Evolutionary conservation across 257 asterid species (phyloP).

Genomic region (Fraxinus pennsylvanica): DNA sequence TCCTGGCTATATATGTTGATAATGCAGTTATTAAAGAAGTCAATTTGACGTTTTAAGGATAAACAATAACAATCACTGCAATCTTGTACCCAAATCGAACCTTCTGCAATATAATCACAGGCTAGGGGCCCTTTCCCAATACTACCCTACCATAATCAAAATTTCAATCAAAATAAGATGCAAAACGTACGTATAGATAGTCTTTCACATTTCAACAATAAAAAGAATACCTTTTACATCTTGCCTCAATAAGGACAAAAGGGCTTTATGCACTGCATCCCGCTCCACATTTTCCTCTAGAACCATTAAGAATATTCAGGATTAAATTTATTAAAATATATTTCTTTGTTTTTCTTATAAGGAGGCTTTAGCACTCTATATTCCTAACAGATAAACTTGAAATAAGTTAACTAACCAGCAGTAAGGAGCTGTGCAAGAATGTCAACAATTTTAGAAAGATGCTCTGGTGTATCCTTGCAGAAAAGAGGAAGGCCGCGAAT

Average conservation of each 20-base stretch:
- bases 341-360: conserved; percentile 4
- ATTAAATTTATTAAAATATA: conserved; percentile 13
- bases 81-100: neutral
- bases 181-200: conserved; percentile 10
- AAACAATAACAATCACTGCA: neutral
- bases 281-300: conserved; percentile 96
- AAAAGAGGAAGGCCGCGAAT: conserved; percentile 95
- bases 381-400: conserved; percentile 13
- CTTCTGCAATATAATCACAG: neutral
- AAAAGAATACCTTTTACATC: conserved; percentile 69
- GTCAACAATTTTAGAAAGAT: conserved; percentile 89
- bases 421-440: conserved; percentile 95
- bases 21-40: conserved; percentile 7
- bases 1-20: neutral
- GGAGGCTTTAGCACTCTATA: neutral
- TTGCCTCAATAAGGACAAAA: conserved; percentile 84
- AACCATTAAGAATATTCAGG: conserved; percentile 20
- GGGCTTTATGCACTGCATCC: conserved; percentile 94
- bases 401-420: conserved; percentile 60
- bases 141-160: neutral
- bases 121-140: neutral
- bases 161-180: conserved; percentile 16
- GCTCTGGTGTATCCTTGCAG: conserved; percentile 97
- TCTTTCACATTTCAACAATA: conserved; percentile 18
- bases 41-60: neutral